Percentiles rank a stretch among this genome's conserved stretches.
Evolutionary conservation across 441 rosid species (phyloP).

Genomic region (Hura crepitans): DNA sequence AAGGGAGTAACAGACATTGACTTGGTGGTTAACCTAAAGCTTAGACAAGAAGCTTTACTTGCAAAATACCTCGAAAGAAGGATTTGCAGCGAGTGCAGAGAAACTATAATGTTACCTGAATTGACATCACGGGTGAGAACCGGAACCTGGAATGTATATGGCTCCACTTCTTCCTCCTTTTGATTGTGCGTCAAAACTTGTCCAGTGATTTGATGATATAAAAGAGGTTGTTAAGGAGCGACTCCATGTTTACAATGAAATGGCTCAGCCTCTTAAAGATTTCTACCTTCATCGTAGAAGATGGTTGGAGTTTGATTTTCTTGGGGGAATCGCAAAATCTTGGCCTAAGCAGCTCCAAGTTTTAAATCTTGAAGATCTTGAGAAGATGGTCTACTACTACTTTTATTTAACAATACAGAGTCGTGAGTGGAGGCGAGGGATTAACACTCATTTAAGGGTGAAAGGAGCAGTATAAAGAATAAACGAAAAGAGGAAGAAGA

Average conservation of each 20-base stretch:
- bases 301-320: slow-evolving; percentile 80
- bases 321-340: slow-evolving; percentile 95
- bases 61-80: slow-evolving; percentile 96
- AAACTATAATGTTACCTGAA: slow-evolving; percentile 78
- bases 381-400: too few relatives aligned
- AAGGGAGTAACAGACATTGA: slow-evolving; percentile 84
- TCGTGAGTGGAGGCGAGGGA: too few relatives aligned
- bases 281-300: slow-evolving; percentile 71
- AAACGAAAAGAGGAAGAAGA: too few relatives aligned
- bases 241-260: slow-evolving; percentile 63
- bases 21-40: slow-evolving; percentile 81
- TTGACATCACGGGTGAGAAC: slow-evolving; percentile 77
- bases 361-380: slow-evolving; percentile 64
- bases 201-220: slow-evolving; percentile 79
- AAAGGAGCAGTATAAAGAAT: too few relatives aligned
- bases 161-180: slow-evolving; percentile 92
- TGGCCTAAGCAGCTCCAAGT: slow-evolving; percentile 94
- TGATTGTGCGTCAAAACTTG: slow-evolving; percentile 71
- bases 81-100: slow-evolving; percentile 85
- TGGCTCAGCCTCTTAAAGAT: slow-evolving; percentile 82
- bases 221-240: slow-evolving; percentile 91
- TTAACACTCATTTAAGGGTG: too few relatives aligned
- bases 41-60: slow-evolving; percentile 73
- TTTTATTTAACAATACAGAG: too few relatives aligned
- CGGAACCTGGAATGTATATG: slow-evolving; percentile 82